These are phyloP conservation scores for Euphorbia pulcherrima DNA, from an alignment of 345 rosid genomes.

Conservation along the genomic window DNA sequence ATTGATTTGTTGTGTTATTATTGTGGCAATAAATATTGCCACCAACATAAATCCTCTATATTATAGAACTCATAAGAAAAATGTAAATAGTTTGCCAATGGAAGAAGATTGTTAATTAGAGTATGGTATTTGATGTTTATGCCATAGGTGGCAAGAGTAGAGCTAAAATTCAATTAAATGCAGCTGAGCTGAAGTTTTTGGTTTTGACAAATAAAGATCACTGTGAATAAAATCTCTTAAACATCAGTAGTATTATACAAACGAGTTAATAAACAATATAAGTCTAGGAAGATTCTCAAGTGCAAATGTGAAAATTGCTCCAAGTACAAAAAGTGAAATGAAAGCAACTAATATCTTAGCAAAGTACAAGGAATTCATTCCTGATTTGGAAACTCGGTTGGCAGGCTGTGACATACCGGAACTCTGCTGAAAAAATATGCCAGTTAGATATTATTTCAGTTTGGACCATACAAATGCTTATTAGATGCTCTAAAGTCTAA, in stretches of 20 bases:
- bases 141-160: background rate
- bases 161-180: background rate
- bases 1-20: background rate
- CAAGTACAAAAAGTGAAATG: slow-evolving; percentile 57
- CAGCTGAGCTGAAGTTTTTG: background rate
- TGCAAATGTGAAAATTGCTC: slow-evolving; percentile 56
- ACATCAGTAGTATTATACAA: slow-evolving; percentile 7
- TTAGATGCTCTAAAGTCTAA: background rate
- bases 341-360: slow-evolving; percentile 63
- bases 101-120: background rate
- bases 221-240: background rate
- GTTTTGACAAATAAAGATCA: background rate
- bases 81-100: slow-evolving; percentile 12
- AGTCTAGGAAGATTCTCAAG: slow-evolving; percentile 77
- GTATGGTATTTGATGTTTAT: background rate
- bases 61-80: background rate
- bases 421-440: slow-evolving; percentile 33
- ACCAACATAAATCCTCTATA: background rate
- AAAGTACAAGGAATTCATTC: slow-evolving; percentile 33
- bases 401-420: no score
- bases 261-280: slow-evolving; percentile 45
- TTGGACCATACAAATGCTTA: background rate
- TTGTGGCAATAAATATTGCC: background rate
- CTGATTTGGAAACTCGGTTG: slow-evolving; percentile 16
- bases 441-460: background rate